These are phyloP conservation scores for Microascus cirrosus DNA, from an alignment of 2,329 filamentous ascomycete species.

Conservation along the genomic window DNA sequence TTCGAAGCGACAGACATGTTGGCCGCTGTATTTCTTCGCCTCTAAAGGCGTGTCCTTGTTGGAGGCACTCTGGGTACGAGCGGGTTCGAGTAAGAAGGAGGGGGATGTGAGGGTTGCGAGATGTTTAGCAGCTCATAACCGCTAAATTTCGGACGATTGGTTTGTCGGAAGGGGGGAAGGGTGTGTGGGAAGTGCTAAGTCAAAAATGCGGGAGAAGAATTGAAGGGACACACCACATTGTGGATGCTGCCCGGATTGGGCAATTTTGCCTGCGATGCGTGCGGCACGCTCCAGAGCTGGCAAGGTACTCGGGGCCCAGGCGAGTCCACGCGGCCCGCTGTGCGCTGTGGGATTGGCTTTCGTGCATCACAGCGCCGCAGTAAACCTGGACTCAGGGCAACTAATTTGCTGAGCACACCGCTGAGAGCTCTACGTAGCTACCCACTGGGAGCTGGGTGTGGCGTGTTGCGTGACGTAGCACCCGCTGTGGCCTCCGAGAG, in stretches of 20 bases:
- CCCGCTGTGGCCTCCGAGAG: background rate
- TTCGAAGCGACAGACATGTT: slow-evolving; percentile 53
- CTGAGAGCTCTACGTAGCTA: background rate
- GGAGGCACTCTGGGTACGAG: slow-evolving; percentile 4
- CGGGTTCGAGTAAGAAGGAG: background rate
- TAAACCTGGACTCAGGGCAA: background rate
- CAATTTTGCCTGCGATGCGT: background rate
- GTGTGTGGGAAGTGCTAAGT: background rate
- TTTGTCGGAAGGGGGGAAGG: background rate
- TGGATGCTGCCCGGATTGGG: background rate
- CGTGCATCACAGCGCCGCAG: background rate
- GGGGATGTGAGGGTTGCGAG: background rate
- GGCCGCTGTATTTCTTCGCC: slow-evolving; percentile 41
- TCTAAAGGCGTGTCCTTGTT: slow-evolving; percentile 31
- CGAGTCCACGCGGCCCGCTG: too few species aligned
- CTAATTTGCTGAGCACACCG: background rate
- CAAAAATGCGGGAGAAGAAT: background rate
- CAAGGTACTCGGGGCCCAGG: background rate
- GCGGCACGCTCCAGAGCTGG: background rate
- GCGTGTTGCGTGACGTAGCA: background rate
- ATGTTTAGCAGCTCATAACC: slow-evolving; percentile 6
- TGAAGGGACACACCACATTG: background rate
- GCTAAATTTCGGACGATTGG: background rate
- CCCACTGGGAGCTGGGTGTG: background rate
- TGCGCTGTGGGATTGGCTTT: background rate